Percentiles rank a stretch among this genome's conserved stretches.
These are phyloP conservation scores for Fomitopsis betulina DNA, from an alignment of 1,284 basidiomycete genomes.

Conservation along the genomic window DNA sequence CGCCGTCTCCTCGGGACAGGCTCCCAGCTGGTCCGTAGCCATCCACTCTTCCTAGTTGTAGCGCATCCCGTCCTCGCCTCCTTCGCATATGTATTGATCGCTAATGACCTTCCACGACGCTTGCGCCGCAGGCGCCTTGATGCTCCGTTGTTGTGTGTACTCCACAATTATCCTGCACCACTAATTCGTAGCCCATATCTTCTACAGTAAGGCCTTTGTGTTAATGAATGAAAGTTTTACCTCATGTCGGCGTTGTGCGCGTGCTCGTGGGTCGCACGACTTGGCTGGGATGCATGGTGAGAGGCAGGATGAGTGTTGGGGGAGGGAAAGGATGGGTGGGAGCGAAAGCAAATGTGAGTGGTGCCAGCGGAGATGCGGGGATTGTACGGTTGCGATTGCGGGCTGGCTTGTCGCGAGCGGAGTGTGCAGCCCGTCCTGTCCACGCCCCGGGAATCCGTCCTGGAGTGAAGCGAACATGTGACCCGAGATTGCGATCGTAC, in stretches of 20 bases:
- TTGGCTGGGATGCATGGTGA: neutral
- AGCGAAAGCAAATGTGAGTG: neutral
- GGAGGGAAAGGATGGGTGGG: neutral
- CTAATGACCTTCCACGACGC: constrained; percentile 1
- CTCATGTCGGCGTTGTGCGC: neutral
- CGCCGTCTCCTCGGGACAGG: neutral
- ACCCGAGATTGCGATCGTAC: constrained; percentile 1
- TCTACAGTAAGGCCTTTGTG: neutral
- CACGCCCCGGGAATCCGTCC: neutral
- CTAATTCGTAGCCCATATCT: neutral
- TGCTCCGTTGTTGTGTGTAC: neutral
- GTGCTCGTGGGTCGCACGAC: too few relatives aligned
- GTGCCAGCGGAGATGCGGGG: neutral
- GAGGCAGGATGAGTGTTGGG: neutral
- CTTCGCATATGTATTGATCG: neutral
- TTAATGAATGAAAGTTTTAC: neutral
- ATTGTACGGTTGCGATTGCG: neutral
- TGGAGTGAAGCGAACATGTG: neutral
- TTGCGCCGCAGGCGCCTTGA: neutral
- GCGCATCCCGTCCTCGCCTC: neutral
- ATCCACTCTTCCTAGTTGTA: neutral
- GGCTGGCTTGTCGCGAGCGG: neutral
- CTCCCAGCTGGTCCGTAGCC: neutral
- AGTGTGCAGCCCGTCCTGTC: neutral
- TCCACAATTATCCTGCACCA: neutral